Conservation (phyloP, 78 protist species). For the Cavenderia fasciculata region DNA sequence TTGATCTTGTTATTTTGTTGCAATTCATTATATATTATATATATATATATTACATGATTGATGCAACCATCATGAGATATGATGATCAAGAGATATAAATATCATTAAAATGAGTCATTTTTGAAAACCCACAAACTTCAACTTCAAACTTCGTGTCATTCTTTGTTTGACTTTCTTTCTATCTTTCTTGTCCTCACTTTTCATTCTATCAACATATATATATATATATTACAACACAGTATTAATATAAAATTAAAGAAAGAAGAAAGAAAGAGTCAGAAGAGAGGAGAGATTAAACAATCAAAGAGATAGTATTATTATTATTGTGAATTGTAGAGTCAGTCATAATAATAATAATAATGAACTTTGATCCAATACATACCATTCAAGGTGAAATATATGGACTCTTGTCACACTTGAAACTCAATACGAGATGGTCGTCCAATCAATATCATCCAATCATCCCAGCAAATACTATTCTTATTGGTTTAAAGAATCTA, state of each 20-base stretch:
- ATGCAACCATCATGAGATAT: too few relatives aligned
- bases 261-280: neutral
- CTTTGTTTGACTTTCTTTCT: too few relatives aligned
- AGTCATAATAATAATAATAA: neutral
- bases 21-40: too few relatives aligned
- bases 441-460: neutral
- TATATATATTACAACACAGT: too few relatives aligned
- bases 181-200: too few relatives aligned
- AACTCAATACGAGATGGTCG: conserved; percentile 60
- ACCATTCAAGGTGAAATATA: conserved; percentile 61
- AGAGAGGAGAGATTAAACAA: neutral
- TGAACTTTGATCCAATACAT: conserved; percentile 10
- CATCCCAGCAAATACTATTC: conserved; percentile 43
- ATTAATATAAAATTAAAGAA: neutral
- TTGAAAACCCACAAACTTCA: too few relatives aligned
- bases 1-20: too few relatives aligned
- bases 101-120: too few relatives aligned
- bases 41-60: too few relatives aligned
- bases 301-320: neutral
- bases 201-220: too few relatives aligned
- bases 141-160: too few relatives aligned
- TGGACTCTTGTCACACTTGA: conserved; percentile 52
- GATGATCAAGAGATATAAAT: too few relatives aligned
- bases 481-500: conserved; percentile 37
- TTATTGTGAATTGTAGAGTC: neutral